These are phyloP conservation scores for Amanita jacksonii DNA, from an alignment of 768 basidiomycete species.

Conservation along the genomic window DNA sequence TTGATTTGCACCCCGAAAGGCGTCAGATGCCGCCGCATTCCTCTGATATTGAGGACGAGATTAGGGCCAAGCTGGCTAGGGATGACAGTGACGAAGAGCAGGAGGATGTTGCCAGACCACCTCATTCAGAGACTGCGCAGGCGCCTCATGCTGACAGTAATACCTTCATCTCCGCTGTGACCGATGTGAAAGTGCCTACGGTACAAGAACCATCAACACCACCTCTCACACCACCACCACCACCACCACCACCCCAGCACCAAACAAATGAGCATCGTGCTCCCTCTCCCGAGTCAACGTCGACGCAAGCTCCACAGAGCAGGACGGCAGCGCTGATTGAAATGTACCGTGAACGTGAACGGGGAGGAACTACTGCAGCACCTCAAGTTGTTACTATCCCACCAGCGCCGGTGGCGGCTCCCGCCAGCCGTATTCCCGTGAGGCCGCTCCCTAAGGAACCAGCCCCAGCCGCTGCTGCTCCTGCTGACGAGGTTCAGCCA, in stretches of 20 bases:
- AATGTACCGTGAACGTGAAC: slow-evolving; percentile 74
- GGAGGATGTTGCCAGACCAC: not conserved
- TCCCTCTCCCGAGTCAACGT: slow-evolving; percentile 2
- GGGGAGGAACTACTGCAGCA: slow-evolving; percentile 10
- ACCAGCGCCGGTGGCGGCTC: slow-evolving; percentile 11
- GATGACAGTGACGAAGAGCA: slow-evolving; percentile 25
- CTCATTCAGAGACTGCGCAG: not conserved
- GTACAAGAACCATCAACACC: not conserved
- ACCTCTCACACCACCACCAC: not conserved
- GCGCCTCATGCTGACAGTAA: too few species aligned
- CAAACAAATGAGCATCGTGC: slow-evolving; percentile 14
- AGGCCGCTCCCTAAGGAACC: not conserved
- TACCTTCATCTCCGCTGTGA: too few species aligned
- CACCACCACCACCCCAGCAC: not conserved
- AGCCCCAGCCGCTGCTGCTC: not conserved
- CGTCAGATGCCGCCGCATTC: slow-evolving; percentile 25
- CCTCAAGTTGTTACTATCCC: slow-evolving; percentile 8
- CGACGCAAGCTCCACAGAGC: slow-evolving; percentile 35
- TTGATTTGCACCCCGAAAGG: slow-evolving; percentile 72
- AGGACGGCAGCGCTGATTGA: slow-evolving; percentile 76
- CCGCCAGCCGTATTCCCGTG: slow-evolving; percentile 6
- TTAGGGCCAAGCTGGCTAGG: slow-evolving; percentile 25
- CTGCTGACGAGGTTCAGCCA: not conserved
- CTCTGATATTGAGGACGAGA: slow-evolving; percentile 25
- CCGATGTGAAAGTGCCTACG: not conserved